Conservation (phyloP, 371 early-diverging fungal species). For the Rhizopus microsporus region DNA sequence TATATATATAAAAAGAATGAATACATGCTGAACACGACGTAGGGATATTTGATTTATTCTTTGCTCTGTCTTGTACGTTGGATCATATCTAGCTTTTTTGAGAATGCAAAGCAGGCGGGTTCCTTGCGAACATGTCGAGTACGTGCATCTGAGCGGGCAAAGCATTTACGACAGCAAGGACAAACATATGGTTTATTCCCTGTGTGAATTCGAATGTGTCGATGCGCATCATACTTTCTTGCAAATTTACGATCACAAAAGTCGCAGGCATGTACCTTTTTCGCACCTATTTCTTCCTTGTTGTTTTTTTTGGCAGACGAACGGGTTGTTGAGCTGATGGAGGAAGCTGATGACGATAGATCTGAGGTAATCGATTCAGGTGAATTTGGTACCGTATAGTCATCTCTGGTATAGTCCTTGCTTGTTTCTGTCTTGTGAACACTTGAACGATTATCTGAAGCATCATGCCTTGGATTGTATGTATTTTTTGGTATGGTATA, state of each 20-base stretch:
- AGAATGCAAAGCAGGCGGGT: slow-evolving; percentile 5
- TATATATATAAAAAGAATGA: no score
- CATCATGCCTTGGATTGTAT: no score
- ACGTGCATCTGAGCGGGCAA: slow-evolving; percentile 60
- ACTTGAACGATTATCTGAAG: neutral
- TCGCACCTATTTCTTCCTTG: neutral
- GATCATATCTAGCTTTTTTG: neutral
- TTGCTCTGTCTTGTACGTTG: neutral
- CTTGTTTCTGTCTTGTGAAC: neutral
- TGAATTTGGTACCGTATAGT: neutral
- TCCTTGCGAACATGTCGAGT: slow-evolving; percentile 57
- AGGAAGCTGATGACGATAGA: neutral
- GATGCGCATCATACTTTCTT: slow-evolving; percentile 26
- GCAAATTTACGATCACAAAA: slow-evolving; percentile 22
- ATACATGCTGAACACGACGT: no score
- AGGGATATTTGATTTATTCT: neutral
- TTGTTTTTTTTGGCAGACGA: neutral
- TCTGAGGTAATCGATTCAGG: neutral
- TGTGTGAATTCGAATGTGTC: slow-evolving; percentile 47
- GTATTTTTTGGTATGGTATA: no score
- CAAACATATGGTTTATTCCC: slow-evolving; percentile 56
- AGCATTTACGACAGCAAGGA: slow-evolving; percentile 47
- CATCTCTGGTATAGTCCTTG: neutral
- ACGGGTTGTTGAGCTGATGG: neutral
- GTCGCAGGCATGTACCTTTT: slow-evolving; percentile 8